Evolutionary conservation across 1,139 yeast species (phyloP).

Genomic region (Magnusiomyces fungicola): DNA sequence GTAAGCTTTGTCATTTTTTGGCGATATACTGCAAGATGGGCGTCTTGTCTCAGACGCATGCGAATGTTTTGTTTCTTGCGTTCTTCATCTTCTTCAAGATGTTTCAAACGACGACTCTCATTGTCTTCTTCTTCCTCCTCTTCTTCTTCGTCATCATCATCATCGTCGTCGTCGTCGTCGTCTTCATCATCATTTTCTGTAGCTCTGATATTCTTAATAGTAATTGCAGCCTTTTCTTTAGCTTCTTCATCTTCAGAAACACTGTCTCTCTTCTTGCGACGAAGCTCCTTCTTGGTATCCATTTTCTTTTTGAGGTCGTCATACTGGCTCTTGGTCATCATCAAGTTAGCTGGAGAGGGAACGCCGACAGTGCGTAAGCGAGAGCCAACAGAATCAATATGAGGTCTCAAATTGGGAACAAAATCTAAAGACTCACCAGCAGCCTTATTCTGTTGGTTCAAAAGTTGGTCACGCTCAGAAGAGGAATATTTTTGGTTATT

Average conservation of each 20-base stretch:
- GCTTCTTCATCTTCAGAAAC: background rate
- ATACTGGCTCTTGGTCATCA: constrained; percentile 16
- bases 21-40: constrained; percentile 36
- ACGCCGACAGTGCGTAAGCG: constrained; percentile 11
- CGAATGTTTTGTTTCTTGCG: constrained; percentile 25
- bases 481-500: background rate
- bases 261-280: background rate
- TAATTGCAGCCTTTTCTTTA: background rate
- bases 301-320: constrained; percentile 9
- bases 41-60: constrained; percentile 35
- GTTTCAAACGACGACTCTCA: constrained; percentile 5
- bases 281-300: constrained; percentile 2
- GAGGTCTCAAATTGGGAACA: constrained; percentile 14
- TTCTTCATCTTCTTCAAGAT: constrained; percentile 23
- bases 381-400: constrained; percentile 15
- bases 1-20: constrained; percentile 37
- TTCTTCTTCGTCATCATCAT: constrained; percentile 1
- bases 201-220: background rate
- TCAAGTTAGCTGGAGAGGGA: constrained; percentile 12
- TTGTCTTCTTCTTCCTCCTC: constrained; percentile 6
- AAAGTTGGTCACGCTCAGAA: constrained; percentile 1
- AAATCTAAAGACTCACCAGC: constrained; percentile 14
- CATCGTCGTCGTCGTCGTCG: constrained; percentile 5
- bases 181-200: constrained; percentile 5
- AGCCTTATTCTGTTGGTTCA: background rate